A percentile compares a stretch with the other conserved stretches of the same genome.
Evolutionary conservation across 495 filamentous ascomycete genomes (phyloP).

Genomic region (Copromyces sp.): DNA sequence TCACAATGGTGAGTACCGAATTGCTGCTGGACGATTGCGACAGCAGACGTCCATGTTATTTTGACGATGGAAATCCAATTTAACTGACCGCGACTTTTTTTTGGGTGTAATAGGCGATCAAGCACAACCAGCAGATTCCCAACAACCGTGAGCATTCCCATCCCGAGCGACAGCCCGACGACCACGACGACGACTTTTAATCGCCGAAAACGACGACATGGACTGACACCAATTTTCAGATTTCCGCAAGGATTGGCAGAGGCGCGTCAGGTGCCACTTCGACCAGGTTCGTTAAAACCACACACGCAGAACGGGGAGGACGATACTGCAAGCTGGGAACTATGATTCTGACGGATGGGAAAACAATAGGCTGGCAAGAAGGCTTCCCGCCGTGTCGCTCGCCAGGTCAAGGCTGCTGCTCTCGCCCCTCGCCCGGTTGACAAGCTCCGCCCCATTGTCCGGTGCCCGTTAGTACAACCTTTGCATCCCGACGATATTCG

Average conservation of each 20-base stretch:
- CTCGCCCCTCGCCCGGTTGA: slow-evolving; percentile 95
- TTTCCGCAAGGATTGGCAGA: slow-evolving; percentile 99
- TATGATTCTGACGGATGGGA: slow-evolving; percentile 26
- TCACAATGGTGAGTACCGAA: slow-evolving; percentile 24
- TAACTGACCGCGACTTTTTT: slow-evolving; percentile 13
- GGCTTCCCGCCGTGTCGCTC: slow-evolving; percentile 77
- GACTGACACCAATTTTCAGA: slow-evolving; percentile 43
- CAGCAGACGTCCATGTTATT: slow-evolving; percentile 6
- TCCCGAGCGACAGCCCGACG: slow-evolving; percentile 6
- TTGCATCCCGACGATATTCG: background rate
- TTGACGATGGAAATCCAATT: background rate
- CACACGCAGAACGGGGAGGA: slow-evolving; percentile 8
- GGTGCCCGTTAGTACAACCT: slow-evolving; percentile 53
- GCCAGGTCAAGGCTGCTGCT: slow-evolving; percentile 82
- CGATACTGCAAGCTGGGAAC: background rate
- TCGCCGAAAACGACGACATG: slow-evolving; percentile 1
- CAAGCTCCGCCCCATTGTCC: slow-evolving; percentile 89
- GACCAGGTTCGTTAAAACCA: slow-evolving; percentile 69
- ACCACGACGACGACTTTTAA: slow-evolving; percentile 9
- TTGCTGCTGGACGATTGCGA: slow-evolving; percentile 1
- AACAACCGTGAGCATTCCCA: slow-evolving; percentile 72
- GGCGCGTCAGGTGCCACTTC: slow-evolving; percentile 95
- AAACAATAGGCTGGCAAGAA: slow-evolving; percentile 81
- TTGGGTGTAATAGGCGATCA: slow-evolving; percentile 59
- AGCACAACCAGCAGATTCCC: slow-evolving; percentile 98